phyloP scores from a whole-genome alignment of 2,329 filamentous ascomycete genomes.

The Remersonia thermophila region DNA sequence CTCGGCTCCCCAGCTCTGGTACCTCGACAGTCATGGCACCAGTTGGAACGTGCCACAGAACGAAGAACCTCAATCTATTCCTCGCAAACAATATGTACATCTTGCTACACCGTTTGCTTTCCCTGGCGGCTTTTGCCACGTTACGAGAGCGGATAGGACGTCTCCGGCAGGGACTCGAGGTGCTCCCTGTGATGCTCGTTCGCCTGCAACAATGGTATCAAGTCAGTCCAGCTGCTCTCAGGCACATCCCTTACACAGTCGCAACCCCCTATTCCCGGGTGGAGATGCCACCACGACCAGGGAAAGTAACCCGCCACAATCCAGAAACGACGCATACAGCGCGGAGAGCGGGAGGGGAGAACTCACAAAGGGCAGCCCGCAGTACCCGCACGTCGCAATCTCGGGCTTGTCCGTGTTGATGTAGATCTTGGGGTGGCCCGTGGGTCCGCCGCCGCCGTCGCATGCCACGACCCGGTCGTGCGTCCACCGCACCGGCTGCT shows the following conservation, averaged over 20 bases:
- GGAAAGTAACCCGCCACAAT: too few relatives aligned
- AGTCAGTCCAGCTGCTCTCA: too few relatives aligned
- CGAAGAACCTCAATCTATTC: too few relatives aligned
- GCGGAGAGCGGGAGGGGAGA: too few relatives aligned
- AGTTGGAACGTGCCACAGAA: too few relatives aligned
- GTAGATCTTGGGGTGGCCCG: conserved; percentile 85
- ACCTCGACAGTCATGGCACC: too few relatives aligned
- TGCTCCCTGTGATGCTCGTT: conserved; percentile 78
- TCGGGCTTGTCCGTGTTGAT: conserved; percentile 98
- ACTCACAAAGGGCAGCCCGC: conserved; percentile 82
- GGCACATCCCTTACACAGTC: too few relatives aligned
- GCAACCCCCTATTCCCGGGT: too few relatives aligned
- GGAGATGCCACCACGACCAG: too few relatives aligned
- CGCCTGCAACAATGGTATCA: conserved; percentile 42
- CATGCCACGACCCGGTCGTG: conserved; percentile 72
- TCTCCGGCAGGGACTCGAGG: conserved; percentile 68
- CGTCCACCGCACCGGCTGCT: conserved; percentile 87
- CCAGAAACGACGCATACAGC: too few relatives aligned
- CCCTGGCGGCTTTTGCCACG: background rate
- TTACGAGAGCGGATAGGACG: conserved; percentile 61
- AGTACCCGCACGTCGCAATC: conserved; percentile 84
- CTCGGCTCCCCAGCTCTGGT: too few relatives aligned
- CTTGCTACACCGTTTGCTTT: background rate
- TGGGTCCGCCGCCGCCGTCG: conserved; percentile 81
- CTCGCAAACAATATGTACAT: conserved; percentile 7